Evolutionary conservation across 23 red algal species (phyloP), one percentile per base, ranked within the genome.

Genomic region (Gracilaria domingensis): DNA sequence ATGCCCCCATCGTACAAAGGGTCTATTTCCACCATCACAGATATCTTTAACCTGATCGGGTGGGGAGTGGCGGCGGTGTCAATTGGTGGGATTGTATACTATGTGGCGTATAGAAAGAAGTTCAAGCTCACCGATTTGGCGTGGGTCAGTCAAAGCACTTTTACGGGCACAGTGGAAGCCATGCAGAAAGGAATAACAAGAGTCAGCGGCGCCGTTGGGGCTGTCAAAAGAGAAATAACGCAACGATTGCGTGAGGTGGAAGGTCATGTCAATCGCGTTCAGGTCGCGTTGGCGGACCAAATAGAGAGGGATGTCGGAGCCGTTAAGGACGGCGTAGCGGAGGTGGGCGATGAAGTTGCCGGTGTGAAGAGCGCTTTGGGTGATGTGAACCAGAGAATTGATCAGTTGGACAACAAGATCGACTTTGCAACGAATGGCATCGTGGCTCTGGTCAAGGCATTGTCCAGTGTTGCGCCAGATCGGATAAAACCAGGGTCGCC

Each of bases 111-210:
- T 0, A 33, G 71, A 39, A 90, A 75, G 54, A 80, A 81, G 51
- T 59, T 90, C 17, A 55, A 35, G 54, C 65, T 90, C 20, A 64
- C 50, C 13, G 86, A 90, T 53, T 71, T 90, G 37, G 87, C 64
- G 23, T 90, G 87, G 87, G 87, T 90, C 45, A 80, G 71, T 36
- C 71, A 79, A 49, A 57, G 55, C 36, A 80, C 55, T 3, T 90
- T 90, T 70, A 64, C 47, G 8, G 87, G 64, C 20, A 90, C 87
- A 7, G 87, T 90, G 26, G 76, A 64, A 21, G 72, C 87, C 8
- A 90, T 90, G 87, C 71, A 90, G 75, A 77, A 90, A 26, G 87
- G 87, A 0, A 90, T 90, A 48, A 55, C 71, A 7, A 38, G 73
- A 33, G 74, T 90, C 12, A 90, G 87, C 39, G 87, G 87, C 8